Percentiles rank a stretch among this genome's conserved stretches.
Conservation (phyloP, 768 basidiomycete genomes). For the Rhizopogon roseolus region DNA sequence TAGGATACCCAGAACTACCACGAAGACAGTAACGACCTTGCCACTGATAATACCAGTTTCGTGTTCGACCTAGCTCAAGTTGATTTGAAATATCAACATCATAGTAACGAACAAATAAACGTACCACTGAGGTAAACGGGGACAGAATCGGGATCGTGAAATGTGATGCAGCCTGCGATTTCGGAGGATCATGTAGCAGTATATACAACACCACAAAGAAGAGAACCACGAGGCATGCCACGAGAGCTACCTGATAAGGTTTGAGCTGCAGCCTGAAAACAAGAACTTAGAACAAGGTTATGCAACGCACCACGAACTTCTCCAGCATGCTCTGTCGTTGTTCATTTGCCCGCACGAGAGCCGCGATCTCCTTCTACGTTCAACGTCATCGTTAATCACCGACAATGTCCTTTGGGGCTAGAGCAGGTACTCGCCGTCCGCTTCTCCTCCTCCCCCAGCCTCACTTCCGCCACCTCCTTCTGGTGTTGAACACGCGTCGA, state of each 20-base stretch:
- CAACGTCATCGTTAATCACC: background rate
- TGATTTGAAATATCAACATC: background rate
- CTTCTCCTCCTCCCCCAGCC: slow-evolving; percentile 38
- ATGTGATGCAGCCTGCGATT: slow-evolving; percentile 39
- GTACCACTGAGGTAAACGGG: slow-evolving; percentile 73
- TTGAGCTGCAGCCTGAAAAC: too few relatives aligned
- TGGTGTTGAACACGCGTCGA: slow-evolving; percentile 44
- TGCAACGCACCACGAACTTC: slow-evolving; percentile 41
- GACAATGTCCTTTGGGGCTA: background rate
- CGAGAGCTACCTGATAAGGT: slow-evolving; percentile 5
- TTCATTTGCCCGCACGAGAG: slow-evolving; percentile 37
- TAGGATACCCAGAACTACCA: slow-evolving; percentile 35
- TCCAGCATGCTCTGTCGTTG: slow-evolving; percentile 47
- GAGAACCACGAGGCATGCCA: slow-evolving; percentile 18
- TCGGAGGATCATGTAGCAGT: background rate
- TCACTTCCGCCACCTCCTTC: slow-evolving; percentile 40
- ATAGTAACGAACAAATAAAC: slow-evolving; percentile 4
- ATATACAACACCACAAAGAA: slow-evolving; percentile 10
- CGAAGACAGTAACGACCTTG: slow-evolving; percentile 35
- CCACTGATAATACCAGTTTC: slow-evolving; percentile 62
- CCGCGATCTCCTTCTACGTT: slow-evolving; percentile 38
- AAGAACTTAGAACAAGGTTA: background rate
- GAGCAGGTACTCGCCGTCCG: slow-evolving; percentile 37
- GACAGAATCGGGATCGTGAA: slow-evolving; percentile 78
- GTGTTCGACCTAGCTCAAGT: slow-evolving; percentile 55